These are phyloP conservation scores for Globisporangium cederbergense DNA, from an alignment of 352 stramenopile species.

Conservation along the genomic window DNA sequence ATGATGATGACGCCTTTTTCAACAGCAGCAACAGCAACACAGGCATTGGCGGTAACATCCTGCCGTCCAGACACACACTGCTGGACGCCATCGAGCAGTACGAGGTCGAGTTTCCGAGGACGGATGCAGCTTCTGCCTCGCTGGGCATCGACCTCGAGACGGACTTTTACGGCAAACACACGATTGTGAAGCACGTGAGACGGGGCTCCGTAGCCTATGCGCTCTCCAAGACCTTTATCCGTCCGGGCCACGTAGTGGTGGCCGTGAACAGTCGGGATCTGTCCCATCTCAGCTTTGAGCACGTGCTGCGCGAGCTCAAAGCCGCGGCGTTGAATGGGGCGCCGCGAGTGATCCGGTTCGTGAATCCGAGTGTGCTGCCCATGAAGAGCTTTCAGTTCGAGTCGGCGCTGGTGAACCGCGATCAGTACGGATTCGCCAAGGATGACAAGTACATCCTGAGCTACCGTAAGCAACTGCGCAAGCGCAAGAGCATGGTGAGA, in stretches of 20 bases:
- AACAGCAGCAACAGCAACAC: not conserved
- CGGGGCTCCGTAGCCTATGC: constrained; percentile 28
- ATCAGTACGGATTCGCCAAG: constrained; percentile 62
- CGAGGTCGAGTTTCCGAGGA: constrained; percentile 48
- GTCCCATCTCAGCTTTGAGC: constrained; percentile 27
- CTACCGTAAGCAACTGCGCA: constrained; percentile 38
- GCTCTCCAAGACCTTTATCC: constrained; percentile 24
- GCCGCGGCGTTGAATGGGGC: constrained; percentile 5
- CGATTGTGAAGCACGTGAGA: constrained; percentile 39
- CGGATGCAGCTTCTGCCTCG: not conserved
- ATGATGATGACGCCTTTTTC: not conserved
- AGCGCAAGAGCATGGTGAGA: constrained; percentile 29
- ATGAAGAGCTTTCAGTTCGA: constrained; percentile 31
- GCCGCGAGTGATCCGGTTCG: constrained; percentile 43
- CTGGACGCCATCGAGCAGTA: constrained; percentile 44
- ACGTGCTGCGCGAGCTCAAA: constrained; percentile 31
- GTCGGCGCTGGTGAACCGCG: constrained; percentile 37
- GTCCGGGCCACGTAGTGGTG: constrained; percentile 42
- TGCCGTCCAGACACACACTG: constrained; percentile 23
- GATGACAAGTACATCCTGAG: constrained; percentile 54
- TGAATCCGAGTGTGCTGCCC: constrained; percentile 36
- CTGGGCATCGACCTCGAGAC: constrained; percentile 58
- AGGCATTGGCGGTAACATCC: not conserved
- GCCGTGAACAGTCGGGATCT: constrained; percentile 45
- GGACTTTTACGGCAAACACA: constrained; percentile 51